These are phyloP conservation scores for Chaetomiaceae sp. DNA, from an alignment of 2,329 filamentous ascomycete species.

Conservation along the genomic window DNA sequence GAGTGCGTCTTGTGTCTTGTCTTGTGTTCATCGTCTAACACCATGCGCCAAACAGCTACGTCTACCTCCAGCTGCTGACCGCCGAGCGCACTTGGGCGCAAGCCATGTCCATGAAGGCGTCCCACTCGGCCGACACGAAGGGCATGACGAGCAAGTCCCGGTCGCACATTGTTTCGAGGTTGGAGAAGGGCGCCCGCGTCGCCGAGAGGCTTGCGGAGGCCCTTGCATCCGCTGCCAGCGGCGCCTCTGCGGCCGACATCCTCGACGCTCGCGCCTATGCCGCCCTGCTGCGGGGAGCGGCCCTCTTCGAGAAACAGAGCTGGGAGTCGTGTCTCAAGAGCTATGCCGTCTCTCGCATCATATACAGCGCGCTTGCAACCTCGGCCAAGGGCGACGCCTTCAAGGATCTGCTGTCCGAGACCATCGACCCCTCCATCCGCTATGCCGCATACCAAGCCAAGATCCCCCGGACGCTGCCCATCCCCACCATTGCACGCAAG, in stretches of 20 bases:
- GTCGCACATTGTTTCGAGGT: slow-evolving; percentile 81
- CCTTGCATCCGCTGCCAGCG: slow-evolving; percentile 57
- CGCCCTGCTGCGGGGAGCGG: slow-evolving; percentile 68
- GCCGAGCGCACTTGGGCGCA: slow-evolving; percentile 93
- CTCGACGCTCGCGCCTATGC: slow-evolving; percentile 85
- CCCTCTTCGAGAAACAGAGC: slow-evolving; percentile 79
- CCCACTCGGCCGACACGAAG: slow-evolving; percentile 73
- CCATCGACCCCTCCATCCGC: slow-evolving; percentile 86
- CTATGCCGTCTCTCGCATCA: slow-evolving; percentile 72
- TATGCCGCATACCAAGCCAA: slow-evolving; percentile 92
- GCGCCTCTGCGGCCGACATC: slow-evolving; percentile 64
- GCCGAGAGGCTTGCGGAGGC: slow-evolving; percentile 64
- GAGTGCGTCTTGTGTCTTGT: no score
- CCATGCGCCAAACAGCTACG: slow-evolving; percentile 51
- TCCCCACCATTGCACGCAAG: slow-evolving; percentile 71
- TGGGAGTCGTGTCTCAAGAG: slow-evolving; percentile 75
- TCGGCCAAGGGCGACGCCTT: slow-evolving; percentile 68
- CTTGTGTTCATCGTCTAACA: slow-evolving; percentile 10
- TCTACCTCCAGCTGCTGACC: slow-evolving; percentile 73
- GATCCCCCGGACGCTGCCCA: slow-evolving; percentile 76
- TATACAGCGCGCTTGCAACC: slow-evolving; percentile 72
- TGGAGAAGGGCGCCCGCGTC: slow-evolving; percentile 71
- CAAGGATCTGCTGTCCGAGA: slow-evolving; percentile 79
- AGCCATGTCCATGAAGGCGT: slow-evolving; percentile 88
- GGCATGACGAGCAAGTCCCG: slow-evolving; percentile 74